phyloP scores from a whole-genome alignment of 441 rosid species.

The Adansonia grandidieri region DNA sequence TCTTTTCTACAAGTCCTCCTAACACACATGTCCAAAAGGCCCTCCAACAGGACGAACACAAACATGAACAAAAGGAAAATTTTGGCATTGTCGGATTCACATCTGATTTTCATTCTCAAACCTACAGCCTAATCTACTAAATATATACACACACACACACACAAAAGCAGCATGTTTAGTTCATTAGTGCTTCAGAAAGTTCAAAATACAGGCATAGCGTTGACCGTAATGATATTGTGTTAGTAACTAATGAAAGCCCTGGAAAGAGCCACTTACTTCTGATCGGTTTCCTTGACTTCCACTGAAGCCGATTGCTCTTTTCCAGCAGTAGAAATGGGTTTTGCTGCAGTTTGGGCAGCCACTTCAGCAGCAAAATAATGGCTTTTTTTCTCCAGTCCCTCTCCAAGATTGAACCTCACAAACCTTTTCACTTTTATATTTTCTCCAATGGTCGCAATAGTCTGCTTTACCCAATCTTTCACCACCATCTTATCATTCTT shows the following conservation, averaged over 20 bases:
- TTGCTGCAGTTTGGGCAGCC: conserved; percentile 88
- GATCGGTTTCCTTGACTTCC: conserved; percentile 57
- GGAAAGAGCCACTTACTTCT: conserved; percentile 51
- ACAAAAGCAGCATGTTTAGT: neutral
- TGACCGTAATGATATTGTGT: neutral
- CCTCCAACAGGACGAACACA: neutral
- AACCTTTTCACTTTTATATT: conserved; percentile 90
- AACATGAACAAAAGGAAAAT: neutral
- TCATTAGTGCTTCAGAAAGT: neutral
- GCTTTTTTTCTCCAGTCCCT: conserved; percentile 90
- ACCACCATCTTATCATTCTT: conserved; percentile 88
- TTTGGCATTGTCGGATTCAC: neutral
- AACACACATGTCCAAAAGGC: neutral
- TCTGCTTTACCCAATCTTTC: conserved; percentile 90
- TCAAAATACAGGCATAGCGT: neutral
- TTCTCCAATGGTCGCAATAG: conserved; percentile 90
- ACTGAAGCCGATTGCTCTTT: conserved; percentile 57
- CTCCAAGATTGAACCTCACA: conserved; percentile 85
- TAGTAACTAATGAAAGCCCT: neutral
- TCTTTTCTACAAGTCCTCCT: neutral
- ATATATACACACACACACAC: neutral
- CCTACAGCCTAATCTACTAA: neutral
- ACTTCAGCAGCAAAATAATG: conserved; percentile 98
- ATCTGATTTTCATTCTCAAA: neutral
- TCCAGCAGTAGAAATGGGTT: conserved; percentile 48